Conservation (phyloP, 1,284 basidiomycete genomes). For the Sphaerobolus stellatus region DNA sequence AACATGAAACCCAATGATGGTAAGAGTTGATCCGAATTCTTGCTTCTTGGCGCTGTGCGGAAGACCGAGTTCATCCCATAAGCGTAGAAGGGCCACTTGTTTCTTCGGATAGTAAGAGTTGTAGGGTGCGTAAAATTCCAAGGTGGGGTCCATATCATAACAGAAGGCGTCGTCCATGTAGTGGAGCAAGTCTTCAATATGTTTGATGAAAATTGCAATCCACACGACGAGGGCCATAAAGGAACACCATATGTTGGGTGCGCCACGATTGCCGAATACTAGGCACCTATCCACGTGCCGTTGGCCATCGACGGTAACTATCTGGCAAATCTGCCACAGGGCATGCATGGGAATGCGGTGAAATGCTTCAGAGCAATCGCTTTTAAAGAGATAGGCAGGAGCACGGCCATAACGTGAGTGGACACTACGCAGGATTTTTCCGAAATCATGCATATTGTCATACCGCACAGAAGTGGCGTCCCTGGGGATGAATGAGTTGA, state of each 20-base stretch:
- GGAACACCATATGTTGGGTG: background rate
- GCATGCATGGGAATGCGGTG: no score
- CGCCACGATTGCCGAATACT: background rate
- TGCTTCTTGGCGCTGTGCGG: background rate
- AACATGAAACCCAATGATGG: background rate
- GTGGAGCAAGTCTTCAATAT: background rate
- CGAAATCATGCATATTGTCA: no score
- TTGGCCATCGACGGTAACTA: background rate
- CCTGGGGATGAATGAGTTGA: no score
- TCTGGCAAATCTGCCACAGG: no score
- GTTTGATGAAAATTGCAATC: background rate
- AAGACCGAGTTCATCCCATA: conserved; percentile 1
- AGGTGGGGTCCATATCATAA: background rate
- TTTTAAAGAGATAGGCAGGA: no score
- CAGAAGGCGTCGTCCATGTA: background rate
- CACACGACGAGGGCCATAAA: background rate
- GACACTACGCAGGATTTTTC: no score
- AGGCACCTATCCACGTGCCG: background rate
- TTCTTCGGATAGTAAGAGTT: background rate
- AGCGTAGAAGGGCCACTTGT: background rate
- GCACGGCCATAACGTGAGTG: no score
- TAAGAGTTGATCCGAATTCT: background rate
- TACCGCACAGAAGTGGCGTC: no score
- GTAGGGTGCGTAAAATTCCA: background rate
- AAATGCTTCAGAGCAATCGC: no score